phyloP scores from a whole-genome alignment of 1,139 yeast species.

The Suhomyces terraborum region DNA sequence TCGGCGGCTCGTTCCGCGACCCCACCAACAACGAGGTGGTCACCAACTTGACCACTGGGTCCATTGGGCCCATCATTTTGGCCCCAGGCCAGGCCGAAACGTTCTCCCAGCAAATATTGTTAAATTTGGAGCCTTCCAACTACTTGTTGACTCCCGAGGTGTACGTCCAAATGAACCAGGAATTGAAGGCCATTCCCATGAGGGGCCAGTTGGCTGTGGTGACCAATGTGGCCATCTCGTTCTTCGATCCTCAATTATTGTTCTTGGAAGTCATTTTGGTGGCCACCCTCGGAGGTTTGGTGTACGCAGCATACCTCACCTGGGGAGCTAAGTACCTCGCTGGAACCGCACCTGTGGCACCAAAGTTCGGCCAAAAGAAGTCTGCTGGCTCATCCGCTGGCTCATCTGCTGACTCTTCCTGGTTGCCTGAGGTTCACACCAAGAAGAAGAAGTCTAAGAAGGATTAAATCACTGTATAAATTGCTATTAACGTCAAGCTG shows the following conservation, averaged over 20 bases:
- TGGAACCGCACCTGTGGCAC: conserved; percentile 40
- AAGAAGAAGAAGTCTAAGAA: conserved; percentile 32
- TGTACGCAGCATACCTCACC: conserved; percentile 46
- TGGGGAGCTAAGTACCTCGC: conserved; percentile 48
- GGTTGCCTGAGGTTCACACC: conserved; percentile 24
- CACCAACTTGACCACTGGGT: conserved; percentile 66
- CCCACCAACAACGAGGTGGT: conserved; percentile 52
- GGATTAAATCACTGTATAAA: conserved; percentile 9
- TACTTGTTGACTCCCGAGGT: conserved; percentile 65
- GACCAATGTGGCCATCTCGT: conserved; percentile 65
- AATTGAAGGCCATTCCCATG: conserved; percentile 59
- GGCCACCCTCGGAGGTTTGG: conserved; percentile 52
- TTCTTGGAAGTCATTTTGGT: conserved; percentile 58
- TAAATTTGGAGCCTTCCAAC: conserved; percentile 59
- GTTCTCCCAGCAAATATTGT: conserved; percentile 56
- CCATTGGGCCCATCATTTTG: conserved; percentile 63
- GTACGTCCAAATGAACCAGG: conserved; percentile 53
- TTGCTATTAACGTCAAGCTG: too few species aligned
- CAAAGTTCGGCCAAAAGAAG: conserved; percentile 26
- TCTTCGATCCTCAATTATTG: conserved; percentile 73
- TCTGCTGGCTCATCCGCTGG: conserved; percentile 31
- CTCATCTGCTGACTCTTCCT: conserved; percentile 23
- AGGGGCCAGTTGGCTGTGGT: conserved; percentile 60
- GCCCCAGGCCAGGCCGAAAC: conserved; percentile 49
- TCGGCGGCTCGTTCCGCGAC: conserved; percentile 70